Conservation (phyloP, 371 early-diverging fungal genomes). For the Mortierella sp. region DNA sequence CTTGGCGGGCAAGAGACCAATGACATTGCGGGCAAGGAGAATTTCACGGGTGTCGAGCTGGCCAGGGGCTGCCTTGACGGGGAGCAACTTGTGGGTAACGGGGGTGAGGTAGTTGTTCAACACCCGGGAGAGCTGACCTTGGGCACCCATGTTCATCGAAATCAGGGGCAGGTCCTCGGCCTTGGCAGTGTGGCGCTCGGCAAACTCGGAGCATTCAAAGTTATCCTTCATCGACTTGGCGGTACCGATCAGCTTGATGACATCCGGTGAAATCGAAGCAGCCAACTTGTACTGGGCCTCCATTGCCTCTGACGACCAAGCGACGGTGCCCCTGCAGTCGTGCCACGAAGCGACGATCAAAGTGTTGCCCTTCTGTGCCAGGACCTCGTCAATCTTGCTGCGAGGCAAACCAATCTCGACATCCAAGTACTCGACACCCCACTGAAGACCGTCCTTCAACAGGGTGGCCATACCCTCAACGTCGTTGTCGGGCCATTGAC, state of each 20-base stretch:
- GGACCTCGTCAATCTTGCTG: conserved; percentile 59
- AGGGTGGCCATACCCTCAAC: conserved; percentile 71
- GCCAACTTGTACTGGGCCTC: conserved; percentile 68
- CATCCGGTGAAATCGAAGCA: conserved; percentile 73
- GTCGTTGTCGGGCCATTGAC: conserved; percentile 82
- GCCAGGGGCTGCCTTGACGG: conserved; percentile 93
- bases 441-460: conserved; percentile 77
- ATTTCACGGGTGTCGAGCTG: conserved; percentile 92
- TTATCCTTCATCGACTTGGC: conserved; percentile 86
- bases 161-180: conserved; percentile 78
- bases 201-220: conserved; percentile 79
- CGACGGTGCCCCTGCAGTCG: conserved; percentile 74
- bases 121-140: conserved; percentile 91
- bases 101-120: conserved; percentile 92
- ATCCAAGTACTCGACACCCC: conserved; percentile 96
- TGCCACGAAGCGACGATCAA: conserved; percentile 93
- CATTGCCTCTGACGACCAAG: conserved; percentile 76
- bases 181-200: conserved; percentile 51
- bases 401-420: conserved; percentile 79
- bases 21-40: conserved; percentile 73
- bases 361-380: conserved; percentile 73
- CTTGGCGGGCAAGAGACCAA: conserved; percentile 77
- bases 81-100: conserved; percentile 89
- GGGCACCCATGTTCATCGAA: conserved; percentile 94
- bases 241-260: conserved; percentile 92